Evolutionary conservation across 1,284 basidiomycete species (phyloP).

Genomic region (Ceratobasidium sp.): DNA sequence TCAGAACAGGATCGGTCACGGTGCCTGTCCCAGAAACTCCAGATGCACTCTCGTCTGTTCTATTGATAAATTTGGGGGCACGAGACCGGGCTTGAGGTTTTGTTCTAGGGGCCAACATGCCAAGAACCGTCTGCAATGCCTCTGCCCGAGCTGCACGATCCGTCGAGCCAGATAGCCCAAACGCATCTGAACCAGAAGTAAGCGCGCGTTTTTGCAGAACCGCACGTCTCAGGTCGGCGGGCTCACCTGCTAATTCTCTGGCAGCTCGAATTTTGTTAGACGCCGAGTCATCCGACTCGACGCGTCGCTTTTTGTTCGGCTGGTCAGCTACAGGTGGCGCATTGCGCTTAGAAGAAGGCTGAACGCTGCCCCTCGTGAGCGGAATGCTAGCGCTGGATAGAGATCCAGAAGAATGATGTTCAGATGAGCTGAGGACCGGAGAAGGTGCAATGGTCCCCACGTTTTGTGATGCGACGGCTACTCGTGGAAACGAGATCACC

Average conservation of each 20-base stretch:
- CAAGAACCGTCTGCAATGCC: neutral
- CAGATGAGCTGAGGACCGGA: conserved; percentile 47
- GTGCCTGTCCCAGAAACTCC: conserved; percentile 1
- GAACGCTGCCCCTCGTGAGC: neutral
- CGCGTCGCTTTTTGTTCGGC: conserved; percentile 24
- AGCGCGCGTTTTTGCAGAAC: conserved; percentile 6
- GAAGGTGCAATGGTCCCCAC: conserved; percentile 95
- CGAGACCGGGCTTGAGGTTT: neutral
- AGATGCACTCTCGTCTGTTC: neutral
- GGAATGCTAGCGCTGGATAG: conserved; percentile 36
- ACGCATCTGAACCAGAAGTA: neutral
- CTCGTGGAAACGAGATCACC: conserved; percentile 29
- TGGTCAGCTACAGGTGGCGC: neutral
- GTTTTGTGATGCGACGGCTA: conserved; percentile 59
- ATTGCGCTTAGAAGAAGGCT: conserved; percentile 7
- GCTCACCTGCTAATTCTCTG: neutral
- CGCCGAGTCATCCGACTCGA: neutral
- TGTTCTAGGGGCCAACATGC: conserved; percentile 10
- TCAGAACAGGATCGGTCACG: conserved; percentile 17
- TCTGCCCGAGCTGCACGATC: neutral
- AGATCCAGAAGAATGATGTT: conserved; percentile 31
- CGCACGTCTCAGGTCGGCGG: neutral
- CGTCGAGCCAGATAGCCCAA: neutral
- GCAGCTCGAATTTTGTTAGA: neutral
- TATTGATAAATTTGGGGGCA: neutral